Evolutionary conservation across 2,329 filamentous ascomycete species (phyloP).

Genomic region (Alternaria brassicicola): DNA sequence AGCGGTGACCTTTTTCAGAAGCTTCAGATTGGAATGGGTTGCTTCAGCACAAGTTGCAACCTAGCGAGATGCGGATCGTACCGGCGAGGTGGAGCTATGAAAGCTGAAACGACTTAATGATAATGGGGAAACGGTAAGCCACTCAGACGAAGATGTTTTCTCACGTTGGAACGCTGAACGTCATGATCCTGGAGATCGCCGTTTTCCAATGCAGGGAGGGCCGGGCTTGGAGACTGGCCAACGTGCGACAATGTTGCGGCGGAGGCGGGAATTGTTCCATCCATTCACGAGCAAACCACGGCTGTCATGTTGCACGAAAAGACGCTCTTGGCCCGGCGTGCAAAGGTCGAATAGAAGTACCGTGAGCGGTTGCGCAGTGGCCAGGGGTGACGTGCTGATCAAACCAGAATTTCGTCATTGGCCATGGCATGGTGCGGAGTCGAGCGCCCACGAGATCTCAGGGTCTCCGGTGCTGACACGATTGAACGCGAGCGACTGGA

Average conservation of each 20-base stretch:
- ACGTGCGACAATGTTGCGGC: slow-evolving; percentile 9
- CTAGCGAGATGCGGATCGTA: slow-evolving; percentile 18
- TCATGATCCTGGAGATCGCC: slow-evolving; percentile 33
- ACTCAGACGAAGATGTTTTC: slow-evolving; percentile 15
- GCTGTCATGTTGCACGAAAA: slow-evolving; percentile 5
- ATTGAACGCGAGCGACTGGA: neutral
- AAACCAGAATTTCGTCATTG: slow-evolving; percentile 24
- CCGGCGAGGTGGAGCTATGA: slow-evolving; percentile 18
- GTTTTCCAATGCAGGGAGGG: slow-evolving; percentile 19
- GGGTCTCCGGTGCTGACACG: neutral
- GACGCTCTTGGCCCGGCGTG: slow-evolving; percentile 19
- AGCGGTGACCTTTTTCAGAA: slow-evolving; percentile 24
- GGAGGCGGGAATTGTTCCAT: slow-evolving; percentile 11
- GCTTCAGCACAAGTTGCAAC: slow-evolving; percentile 2
- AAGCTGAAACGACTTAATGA: slow-evolving; percentile 16
- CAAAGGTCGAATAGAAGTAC: slow-evolving; percentile 18
- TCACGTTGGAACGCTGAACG: slow-evolving; percentile 21
- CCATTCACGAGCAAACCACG: neutral
- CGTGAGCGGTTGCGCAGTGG: slow-evolving; percentile 15
- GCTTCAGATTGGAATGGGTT: neutral
- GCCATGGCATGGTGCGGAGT: slow-evolving; percentile 7
- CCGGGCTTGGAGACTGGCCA: neutral
- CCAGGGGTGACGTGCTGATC: slow-evolving; percentile 27
- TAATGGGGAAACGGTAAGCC: slow-evolving; percentile 12
- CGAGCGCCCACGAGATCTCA: neutral